Evolutionary conservation across 1,284 basidiomycete genomes (phyloP), one percentile per base, ranked within the genome.

Genomic region (Pseudozyma flocculosa): DNA sequence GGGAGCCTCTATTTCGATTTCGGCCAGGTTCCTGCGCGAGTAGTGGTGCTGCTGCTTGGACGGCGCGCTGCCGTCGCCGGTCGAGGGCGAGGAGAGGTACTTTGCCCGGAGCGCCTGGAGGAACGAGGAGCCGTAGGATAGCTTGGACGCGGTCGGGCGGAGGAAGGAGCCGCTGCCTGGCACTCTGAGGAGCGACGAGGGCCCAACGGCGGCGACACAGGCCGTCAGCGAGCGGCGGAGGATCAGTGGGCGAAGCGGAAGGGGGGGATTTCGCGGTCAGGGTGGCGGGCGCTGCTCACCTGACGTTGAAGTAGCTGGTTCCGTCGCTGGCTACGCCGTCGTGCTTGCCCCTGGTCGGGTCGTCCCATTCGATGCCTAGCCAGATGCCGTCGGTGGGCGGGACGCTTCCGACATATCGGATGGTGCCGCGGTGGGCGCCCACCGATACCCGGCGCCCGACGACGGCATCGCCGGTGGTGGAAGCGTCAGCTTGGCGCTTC

Each of bases 331-430:
- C 48, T 50, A 82, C 78, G 13, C 94, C 94, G 66, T 87, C 85
- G 76, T 97, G 92, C 78, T 89, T 94, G 23, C 93, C 93, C 47
- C 89, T 83, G 1, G 76, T 56, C 5, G 87, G 82, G 72, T 92
- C 86, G 72, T 98, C 94, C 90, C 93, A 98, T 80, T 97, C 93
- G 45, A 97, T 84, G 14, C 94, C 94, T 4, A 93, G 83, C 93
- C 94, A 98, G 15, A 79, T 68, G 11, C 88, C 89, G 9, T 79
- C 74, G 0, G 88, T 85, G 18, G 84, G 83, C 15, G 85, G 80
- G 15, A 94, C 85, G 1, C 79, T 64, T 3, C 91, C 91, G 7
- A 83, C 78, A 72, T 85, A 93, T 78, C 81, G 85, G 55, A 94
- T 79, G 0, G 90, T 90, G 26, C 73, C 73, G 11, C 62, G 48